Conservation (phyloP, 2,329 filamentous ascomycete species). For the Epichloe coenophiala region DNA sequence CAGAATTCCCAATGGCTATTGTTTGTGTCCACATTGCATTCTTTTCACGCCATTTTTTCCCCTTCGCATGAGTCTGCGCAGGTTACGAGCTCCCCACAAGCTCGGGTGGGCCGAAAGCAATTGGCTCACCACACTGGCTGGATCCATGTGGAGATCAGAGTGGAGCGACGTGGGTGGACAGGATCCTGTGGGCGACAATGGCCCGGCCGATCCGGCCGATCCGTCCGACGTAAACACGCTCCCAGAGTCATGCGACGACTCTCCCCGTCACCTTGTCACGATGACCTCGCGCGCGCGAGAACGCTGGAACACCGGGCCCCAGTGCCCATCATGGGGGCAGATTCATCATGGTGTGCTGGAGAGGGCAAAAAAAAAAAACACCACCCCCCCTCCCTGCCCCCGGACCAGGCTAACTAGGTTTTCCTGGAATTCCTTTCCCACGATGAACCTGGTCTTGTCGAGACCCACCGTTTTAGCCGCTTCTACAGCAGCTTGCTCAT, state of each 20-base stretch:
- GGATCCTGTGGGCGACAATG: neutral
- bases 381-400: too few relatives aligned
- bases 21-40: conserved; percentile 8
- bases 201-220: conserved; percentile 9
- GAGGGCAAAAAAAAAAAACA: too few relatives aligned
- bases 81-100: conserved; percentile 20
- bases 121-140: conserved; percentile 14
- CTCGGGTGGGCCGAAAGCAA: conserved; percentile 14
- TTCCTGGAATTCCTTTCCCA: neutral
- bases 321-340: too few relatives aligned
- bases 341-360: too few relatives aligned
- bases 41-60: conserved; percentile 11
- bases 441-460: neutral
- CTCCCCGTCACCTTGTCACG: neutral
- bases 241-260: neutral
- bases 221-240: conserved; percentile 9
- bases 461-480: neutral
- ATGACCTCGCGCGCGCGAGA: neutral
- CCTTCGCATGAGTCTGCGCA: conserved; percentile 11
- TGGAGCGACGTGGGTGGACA: neutral
- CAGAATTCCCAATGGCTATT: conserved; percentile 4
- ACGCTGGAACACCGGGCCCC: neutral
- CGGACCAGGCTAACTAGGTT: too few relatives aligned
- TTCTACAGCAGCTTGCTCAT: neutral
- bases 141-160: conserved; percentile 11